Percentiles rank a stretch among this genome's conserved stretches.
phyloP scores from a whole-genome alignment of 805 yeast genomes.

The Nakazawaea ishiwadae region DNA sequence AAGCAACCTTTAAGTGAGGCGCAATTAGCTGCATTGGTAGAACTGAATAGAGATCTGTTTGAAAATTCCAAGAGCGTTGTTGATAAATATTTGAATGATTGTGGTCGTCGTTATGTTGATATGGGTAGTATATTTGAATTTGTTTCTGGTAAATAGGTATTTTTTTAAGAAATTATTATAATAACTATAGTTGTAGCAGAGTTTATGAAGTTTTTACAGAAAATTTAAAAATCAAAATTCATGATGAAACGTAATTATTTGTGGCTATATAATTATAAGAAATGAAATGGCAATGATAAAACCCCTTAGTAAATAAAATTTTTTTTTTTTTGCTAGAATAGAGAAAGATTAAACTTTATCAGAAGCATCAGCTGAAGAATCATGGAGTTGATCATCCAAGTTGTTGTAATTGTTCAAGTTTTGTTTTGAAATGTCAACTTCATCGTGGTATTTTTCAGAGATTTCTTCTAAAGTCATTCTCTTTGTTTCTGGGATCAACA shows the following conservation, averaged over 20 bases:
- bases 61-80: slow-evolving; percentile 52
- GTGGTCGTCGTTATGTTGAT: slow-evolving; percentile 88
- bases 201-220: too few relatives aligned
- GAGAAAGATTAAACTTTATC: slow-evolving; percentile 10
- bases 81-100: slow-evolving; percentile 66
- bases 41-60: slow-evolving; percentile 68
- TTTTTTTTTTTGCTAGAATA: too few relatives aligned
- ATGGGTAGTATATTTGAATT: slow-evolving; percentile 76
- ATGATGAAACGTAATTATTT: too few relatives aligned
- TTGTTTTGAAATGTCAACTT: slow-evolving; percentile 48
- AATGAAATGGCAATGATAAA: too few relatives aligned
- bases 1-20: slow-evolving; percentile 33
- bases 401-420: not conserved
- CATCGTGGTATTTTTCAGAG: slow-evolving; percentile 78
- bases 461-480: slow-evolving; percentile 86
- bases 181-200: too few relatives aligned
- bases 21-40: slow-evolving; percentile 68
- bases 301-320: too few relatives aligned
- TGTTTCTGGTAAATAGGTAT: slow-evolving; percentile 25
- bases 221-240: too few relatives aligned
- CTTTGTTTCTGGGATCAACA: slow-evolving; percentile 85
- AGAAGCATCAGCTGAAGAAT: slow-evolving; percentile 7
- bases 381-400: slow-evolving; percentile 6
- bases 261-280: too few relatives aligned
- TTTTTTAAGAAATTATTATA: too few relatives aligned